A percentile compares a stretch with the other conserved stretches of the same genome.
Conservation (phyloP, 164 flowering plant genomes). For the Buxus sempervirens region DNA sequence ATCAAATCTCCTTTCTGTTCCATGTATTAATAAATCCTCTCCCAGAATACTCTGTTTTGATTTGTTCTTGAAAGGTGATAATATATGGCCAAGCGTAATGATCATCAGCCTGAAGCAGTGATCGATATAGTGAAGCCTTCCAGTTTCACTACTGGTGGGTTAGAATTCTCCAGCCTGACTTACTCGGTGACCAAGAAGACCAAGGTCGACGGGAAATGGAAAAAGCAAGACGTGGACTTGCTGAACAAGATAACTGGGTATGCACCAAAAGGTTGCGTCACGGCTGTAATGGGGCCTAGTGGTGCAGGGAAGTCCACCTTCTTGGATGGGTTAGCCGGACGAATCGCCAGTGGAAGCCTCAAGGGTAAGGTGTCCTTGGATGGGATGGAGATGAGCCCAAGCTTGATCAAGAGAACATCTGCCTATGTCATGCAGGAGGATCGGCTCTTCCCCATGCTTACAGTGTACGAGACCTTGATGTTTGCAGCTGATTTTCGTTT, state of each 20-base stretch:
- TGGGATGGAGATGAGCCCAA: constrained; percentile 44
- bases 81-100: constrained; percentile 18
- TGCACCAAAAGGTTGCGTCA: constrained; percentile 62
- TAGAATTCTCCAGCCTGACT: constrained; percentile 46
- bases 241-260: constrained; percentile 58
- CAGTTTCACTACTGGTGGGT: constrained; percentile 49
- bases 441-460: constrained; percentile 66
- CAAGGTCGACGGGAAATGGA: constrained; percentile 48
- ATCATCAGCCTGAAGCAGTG: constrained; percentile 32
- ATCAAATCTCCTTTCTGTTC: too few relatives aligned
- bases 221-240: constrained; percentile 49
- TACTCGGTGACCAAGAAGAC: constrained; percentile 52
- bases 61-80: too few relatives aligned
- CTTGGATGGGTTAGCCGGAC: constrained; percentile 63
- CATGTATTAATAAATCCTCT: too few relatives aligned
- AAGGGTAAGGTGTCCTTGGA: constrained; percentile 54
- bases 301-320: constrained; percentile 79
- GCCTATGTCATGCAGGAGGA: constrained; percentile 86
- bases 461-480: constrained; percentile 70
- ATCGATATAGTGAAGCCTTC: constrained; percentile 43
- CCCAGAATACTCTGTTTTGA: too few relatives aligned
- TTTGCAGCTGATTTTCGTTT: constrained; percentile 73
- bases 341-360: constrained; percentile 74
- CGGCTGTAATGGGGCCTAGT: constrained; percentile 79
- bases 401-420: constrained; percentile 61